Evolutionary conservation across 768 basidiomycete species (phyloP).

Genomic region (Amylocystis lapponica): DNA sequence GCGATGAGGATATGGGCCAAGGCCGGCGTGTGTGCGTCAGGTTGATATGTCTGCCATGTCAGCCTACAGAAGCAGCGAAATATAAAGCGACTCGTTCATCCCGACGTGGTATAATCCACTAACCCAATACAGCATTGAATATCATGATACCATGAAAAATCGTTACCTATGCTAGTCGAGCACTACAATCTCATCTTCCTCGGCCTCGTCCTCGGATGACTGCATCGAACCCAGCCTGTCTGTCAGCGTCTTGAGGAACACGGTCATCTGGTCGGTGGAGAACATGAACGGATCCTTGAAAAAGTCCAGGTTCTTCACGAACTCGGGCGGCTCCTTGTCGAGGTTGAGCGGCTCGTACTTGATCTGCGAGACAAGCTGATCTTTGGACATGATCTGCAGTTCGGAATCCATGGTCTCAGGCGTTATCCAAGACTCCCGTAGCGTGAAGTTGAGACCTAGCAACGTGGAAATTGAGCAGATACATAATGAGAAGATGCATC

Average conservation of each 20-base stretch:
- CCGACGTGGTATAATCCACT: too few species aligned
- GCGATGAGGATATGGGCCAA: constrained; percentile 51
- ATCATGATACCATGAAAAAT: too few species aligned
- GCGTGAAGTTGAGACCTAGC: constrained; percentile 53
- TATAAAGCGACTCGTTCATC: too few species aligned
- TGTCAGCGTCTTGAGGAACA: constrained; percentile 61
- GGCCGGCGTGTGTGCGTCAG: too few species aligned
- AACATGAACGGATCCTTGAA: constrained; percentile 65
- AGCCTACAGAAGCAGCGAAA: too few species aligned
- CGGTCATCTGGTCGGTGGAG: constrained; percentile 53
- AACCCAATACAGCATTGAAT: too few species aligned
- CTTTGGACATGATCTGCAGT: constrained; percentile 5
- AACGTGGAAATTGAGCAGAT: neutral
- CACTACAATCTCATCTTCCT: constrained; percentile 16
- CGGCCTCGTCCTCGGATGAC: constrained; percentile 25
- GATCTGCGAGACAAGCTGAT: constrained; percentile 41
- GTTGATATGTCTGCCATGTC: too few species aligned
- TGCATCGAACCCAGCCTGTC: constrained; percentile 40
- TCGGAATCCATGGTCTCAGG: constrained; percentile 1
- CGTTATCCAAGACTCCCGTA: constrained; percentile 9
- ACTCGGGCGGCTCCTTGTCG: constrained; percentile 52
- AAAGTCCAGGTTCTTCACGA: constrained; percentile 56
- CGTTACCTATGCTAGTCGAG: too few species aligned
- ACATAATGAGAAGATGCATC: too few species aligned
- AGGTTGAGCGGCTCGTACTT: constrained; percentile 62